Base-by-base conservation (phyloP, 768 basidiomycete genomes). In the Lactifluus pinguis region DNA sequence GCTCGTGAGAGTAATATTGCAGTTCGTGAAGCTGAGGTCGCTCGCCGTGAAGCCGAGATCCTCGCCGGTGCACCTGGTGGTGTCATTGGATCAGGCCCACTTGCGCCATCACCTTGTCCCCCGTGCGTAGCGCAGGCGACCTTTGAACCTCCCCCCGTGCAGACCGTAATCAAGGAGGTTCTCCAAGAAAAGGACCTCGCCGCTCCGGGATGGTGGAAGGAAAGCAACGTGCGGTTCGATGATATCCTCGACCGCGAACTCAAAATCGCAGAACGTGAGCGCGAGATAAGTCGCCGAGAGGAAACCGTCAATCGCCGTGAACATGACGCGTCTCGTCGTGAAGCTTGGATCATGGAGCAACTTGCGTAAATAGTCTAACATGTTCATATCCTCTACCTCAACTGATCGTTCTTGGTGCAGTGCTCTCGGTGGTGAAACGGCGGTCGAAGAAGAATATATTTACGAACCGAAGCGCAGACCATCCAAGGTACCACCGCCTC, bases 291-390 rank as follows among this genome's bases (percentile, higher is more conserved):
- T 68, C 84, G 86, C 54, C 87, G 91, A 41, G 91, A 93, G 72
- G 91, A 93, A 69, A 81, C 76, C 52, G 84, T 92, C 62, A 92
- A 92, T 69, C 86, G 87, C 58, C 78, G 91, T 57, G 91, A 93
- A 70, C 87, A 91, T 45, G 91, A 93, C 68, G 89, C 90, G 56
- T 84, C 89, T 53, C 82, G 90, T 66, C 89, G 91, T 59, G 91
- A 93, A 71, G 79, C 76, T 32, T 93, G 91, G 91, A 92, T 93
- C 68, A 92, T 93, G 90, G 92, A 93, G 64, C 91, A 93, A 68
- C 82, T 93, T 39, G 84, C 89, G 92, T 93, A 77, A 65, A 85
- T 76, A 4, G 45, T 29, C 13, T 47, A 64, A 54, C 0, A 9
- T 41, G 47, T 10, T 4, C 38, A 8, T 5, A 25, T 41, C 39